A percentile compares a stretch with the other conserved stretches of the same genome.
phyloP scores from a whole-genome alignment of 2,329 filamentous ascomycete species.

The Ophiocordyceps sinensis region DNA sequence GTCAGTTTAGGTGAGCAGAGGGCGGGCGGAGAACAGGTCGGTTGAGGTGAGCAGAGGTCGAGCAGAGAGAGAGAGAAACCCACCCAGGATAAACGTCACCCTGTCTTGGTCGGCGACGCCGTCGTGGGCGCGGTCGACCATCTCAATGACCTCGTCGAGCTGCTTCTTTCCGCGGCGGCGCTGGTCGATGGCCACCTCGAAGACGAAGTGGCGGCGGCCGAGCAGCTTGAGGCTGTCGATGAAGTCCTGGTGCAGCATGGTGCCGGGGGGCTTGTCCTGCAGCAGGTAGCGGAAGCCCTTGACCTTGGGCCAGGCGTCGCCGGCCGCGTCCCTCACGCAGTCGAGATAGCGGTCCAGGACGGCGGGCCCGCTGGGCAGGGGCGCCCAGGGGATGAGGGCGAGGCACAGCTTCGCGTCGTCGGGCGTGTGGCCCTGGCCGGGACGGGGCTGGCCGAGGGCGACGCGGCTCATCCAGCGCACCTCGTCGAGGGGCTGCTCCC shows the following conservation, averaged over 20 bases:
- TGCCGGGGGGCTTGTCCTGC: constrained; percentile 58
- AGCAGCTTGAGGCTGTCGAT: constrained; percentile 52
- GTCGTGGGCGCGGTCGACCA: constrained; percentile 53
- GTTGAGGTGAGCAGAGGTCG: too few species aligned
- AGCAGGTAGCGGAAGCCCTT: constrained; percentile 73
- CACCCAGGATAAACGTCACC: constrained; percentile 57
- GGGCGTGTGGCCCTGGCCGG: constrained; percentile 41
- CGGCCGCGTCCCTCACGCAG: constrained; percentile 44
- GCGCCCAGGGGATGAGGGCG: constrained; percentile 76
- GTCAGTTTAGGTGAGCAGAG: too few species aligned
- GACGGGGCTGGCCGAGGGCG: constrained; percentile 40
- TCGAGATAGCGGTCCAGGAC: constrained; percentile 52
- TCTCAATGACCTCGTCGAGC: constrained; percentile 54
- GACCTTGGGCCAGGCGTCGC: constrained; percentile 50
- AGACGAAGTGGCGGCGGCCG: constrained; percentile 48
- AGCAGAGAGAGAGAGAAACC: constrained; percentile 14
- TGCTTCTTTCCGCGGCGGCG: constrained; percentile 62
- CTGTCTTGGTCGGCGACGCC: constrained; percentile 43
- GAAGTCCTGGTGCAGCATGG: constrained; percentile 49
- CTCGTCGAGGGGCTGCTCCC: constrained; percentile 56
- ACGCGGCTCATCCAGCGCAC: constrained; percentile 55
- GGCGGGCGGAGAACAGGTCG: too few species aligned
- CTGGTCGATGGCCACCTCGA: constrained; percentile 77
- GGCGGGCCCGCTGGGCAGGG: constrained; percentile 48
- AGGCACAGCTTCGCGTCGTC: constrained; percentile 38